phyloP scores from a whole-genome alignment of 2,329 filamentous ascomycete species.

The Fusarium keratoplasticum region DNA sequence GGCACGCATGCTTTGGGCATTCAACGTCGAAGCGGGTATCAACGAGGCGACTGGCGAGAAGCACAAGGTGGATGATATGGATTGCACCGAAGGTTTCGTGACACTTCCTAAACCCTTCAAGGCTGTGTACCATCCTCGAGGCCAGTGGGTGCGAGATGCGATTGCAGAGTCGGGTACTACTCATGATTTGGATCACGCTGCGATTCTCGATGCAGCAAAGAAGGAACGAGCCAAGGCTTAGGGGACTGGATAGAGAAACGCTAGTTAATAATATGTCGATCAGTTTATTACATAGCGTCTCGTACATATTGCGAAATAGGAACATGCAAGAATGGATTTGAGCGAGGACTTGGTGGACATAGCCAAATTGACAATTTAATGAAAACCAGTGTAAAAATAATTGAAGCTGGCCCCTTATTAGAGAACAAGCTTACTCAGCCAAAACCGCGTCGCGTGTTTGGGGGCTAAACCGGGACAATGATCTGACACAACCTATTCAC shows the following conservation, averaged over 20 bases:
- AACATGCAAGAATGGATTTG: background rate
- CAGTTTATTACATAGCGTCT: background rate
- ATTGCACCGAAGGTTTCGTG: slow-evolving; percentile 44
- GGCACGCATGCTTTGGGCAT: slow-evolving; percentile 62
- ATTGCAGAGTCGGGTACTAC: slow-evolving; percentile 3
- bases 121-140: slow-evolving; percentile 43
- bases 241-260: too few species aligned
- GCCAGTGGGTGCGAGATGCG: slow-evolving; percentile 44
- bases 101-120: slow-evolving; percentile 44
- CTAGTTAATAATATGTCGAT: background rate
- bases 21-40: slow-evolving; percentile 49
- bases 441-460: background rate
- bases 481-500: background rate
- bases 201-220: background rate
- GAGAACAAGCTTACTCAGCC: background rate
- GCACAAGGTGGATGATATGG: slow-evolving; percentile 38
- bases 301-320: background rate
- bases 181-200: slow-evolving; percentile 3
- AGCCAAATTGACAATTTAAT: background rate
- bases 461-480: background rate
- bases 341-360: background rate
- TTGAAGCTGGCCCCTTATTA: background rate
- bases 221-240: background rate
- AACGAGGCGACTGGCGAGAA: slow-evolving; percentile 31
- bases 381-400: background rate